Percentiles rank a stretch among this genome's conserved stretches.
Evolutionary conservation across 2,329 filamentous ascomycete genomes (phyloP).

Genomic region (Neonectria magnoliae): DNA sequence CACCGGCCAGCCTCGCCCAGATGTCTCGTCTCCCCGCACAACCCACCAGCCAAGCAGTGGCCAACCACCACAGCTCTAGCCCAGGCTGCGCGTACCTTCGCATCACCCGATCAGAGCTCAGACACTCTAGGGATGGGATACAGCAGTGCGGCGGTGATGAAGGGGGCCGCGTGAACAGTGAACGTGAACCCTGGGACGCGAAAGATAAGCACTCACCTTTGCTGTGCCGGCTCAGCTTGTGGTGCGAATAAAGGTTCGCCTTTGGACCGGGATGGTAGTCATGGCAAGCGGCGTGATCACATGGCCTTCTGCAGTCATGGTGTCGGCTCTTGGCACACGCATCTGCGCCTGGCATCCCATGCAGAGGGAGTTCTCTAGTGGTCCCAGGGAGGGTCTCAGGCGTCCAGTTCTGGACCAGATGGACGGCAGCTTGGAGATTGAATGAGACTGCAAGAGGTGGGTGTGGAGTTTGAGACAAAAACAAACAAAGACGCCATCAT

Average conservation of each 20-base stretch:
- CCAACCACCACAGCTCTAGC: background rate
- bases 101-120: background rate
- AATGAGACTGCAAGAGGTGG: background rate
- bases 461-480: background rate
- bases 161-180: background rate
- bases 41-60: background rate
- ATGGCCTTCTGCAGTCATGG: slow-evolving; percentile 14
- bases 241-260: background rate
- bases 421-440: background rate
- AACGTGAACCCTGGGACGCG: background rate
- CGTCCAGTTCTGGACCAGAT: background rate
- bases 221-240: background rate
- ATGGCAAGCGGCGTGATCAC: slow-evolving; percentile 9
- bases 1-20: background rate
- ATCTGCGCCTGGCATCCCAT: background rate
- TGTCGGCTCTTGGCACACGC: background rate
- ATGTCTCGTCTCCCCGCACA: background rate
- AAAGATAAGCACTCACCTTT: background rate
- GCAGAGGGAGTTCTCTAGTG: background rate
- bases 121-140: background rate
- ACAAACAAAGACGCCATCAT: background rate
- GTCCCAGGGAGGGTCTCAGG: background rate
- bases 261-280: background rate
- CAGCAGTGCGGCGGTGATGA: background rate
- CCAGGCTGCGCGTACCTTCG: background rate